Evolutionary conservation across 1,284 basidiomycete species (phyloP).

Genomic region (Naganishia albida): DNA sequence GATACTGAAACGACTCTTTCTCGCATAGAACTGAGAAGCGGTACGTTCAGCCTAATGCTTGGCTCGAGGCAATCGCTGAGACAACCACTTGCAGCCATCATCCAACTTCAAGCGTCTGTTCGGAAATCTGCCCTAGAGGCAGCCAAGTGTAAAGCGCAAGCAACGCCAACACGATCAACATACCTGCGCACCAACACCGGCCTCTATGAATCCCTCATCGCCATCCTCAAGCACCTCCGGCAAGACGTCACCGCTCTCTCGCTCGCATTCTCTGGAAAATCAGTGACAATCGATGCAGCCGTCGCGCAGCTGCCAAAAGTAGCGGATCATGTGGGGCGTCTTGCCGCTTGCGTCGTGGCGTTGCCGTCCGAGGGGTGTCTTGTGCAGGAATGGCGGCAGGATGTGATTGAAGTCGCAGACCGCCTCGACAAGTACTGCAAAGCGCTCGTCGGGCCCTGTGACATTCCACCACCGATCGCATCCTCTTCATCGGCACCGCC

Average conservation of each 20-base stretch:
- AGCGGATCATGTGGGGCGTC: slow-evolving; percentile 12
- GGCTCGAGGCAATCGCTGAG: neutral
- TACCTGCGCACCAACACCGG: slow-evolving; percentile 6
- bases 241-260: slow-evolving; percentile 32
- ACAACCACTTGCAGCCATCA: neutral
- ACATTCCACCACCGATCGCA: slow-evolving; percentile 1
- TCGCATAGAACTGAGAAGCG: neutral
- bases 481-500: slow-evolving; percentile 8
- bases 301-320: slow-evolving; percentile 26
- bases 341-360: slow-evolving; percentile 28
- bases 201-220: slow-evolving; percentile 27
- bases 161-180: slow-evolving; percentile 10
- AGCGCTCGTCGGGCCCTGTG: slow-evolving; percentile 7
- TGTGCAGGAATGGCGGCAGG: slow-evolving; percentile 28
- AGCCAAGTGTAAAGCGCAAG: slow-evolving; percentile 3
- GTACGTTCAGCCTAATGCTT: neutral
- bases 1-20: too few species aligned
- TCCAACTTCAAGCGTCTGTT: slow-evolving; percentile 17
- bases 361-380: slow-evolving; percentile 24
- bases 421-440: slow-evolving; percentile 18
- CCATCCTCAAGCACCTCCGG: slow-evolving; percentile 31
- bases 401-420: slow-evolving; percentile 22
- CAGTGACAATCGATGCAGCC: slow-evolving; percentile 27
- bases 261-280: slow-evolving; percentile 33
- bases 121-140: slow-evolving; percentile 9